Evolutionary conservation across 345 rosid genomes (phyloP), one percentile per base, ranked within the genome.

Genomic region (Dimocarpus longan): DNA sequence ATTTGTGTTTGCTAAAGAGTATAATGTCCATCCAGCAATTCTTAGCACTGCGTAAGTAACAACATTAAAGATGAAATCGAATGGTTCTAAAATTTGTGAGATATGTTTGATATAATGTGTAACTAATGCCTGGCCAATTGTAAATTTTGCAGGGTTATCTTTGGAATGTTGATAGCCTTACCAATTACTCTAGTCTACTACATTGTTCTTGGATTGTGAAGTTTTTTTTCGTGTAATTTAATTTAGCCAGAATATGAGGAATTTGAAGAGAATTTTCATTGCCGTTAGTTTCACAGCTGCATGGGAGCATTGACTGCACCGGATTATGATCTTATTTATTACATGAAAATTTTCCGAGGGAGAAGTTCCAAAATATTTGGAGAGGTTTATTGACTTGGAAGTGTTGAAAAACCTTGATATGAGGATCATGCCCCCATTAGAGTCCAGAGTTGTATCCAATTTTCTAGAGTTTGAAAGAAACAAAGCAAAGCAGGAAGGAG

Each of bases 101-200:
- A 3, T 11, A 21, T 15, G 19, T 12, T 69, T 26, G 2, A 44
- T 22, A 8, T 66, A 16, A 21, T 46, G 32, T 12, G 13, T 48
- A 50, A 28, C 28, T 50, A 19, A 64, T 19, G 10, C 10, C 56
- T 5, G 52, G 1, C 1, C n/a, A 16, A 76, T 65, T 1, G 16
- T 75, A 40, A 16, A 50, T 76, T 26, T 80, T 82, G 90, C 92
- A 96, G 99, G 82, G 99, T 96, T 21, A 96, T 96, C 83, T 96
- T 96, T 78, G 99, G 99, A 78, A 94, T 96, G 99, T 82, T 93
- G 78, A 88, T 96, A 82, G 99, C 99, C 1, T 87, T 96, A 80
- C 99, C 99, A 1, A 91, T 96, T 50, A 92, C 98, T 3, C 90
- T 96, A 4, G 91, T 93, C 79, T 96, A 96, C 93, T 96, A 96